Evolutionary conservation across 169 alveolate genomes (phyloP), one percentile per base, ranked within the genome.

Genomic region (Babesia ovis): DNA sequence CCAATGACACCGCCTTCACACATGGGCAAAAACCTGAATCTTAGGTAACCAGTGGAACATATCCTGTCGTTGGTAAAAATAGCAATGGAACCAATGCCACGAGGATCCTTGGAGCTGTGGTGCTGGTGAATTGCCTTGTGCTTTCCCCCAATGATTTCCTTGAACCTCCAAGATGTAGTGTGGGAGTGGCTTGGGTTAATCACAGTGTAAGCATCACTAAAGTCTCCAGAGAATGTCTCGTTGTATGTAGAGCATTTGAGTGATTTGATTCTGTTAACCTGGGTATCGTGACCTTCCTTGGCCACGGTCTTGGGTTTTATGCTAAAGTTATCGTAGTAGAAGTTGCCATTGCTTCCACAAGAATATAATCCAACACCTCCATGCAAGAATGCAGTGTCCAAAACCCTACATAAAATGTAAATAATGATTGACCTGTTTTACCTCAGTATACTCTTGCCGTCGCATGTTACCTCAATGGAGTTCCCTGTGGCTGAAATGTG

Each of bases 361-460:
- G 95, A 85, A 68, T 91, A 93, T 55, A 93, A 85, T 6, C 95
- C 96, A 39, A 93, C 90, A 18, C 92, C 80, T 20, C 97, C 97
- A 53, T 92, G 85, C 64, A 90, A 56, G 51, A 92, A 89, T 12
- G 93, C 75, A 69, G 92, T 93, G 83, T 93, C 97, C 62, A 92
- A 68, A 23, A 90, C 92, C 41, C 94, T 90, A 75, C 45, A 23
- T 5, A 51, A 66, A 20, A 41, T 39, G 46, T 39, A 9, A 39
- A 9, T 50, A 29, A 50, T 43, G 35, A 32, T 45, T 51, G 57
- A 23, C 67, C 46, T 31, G 64, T 20, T 16, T 11, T 72, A 74
- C 64, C 70, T 69, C 58, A 66, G 46, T 43, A 67, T 68, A 20
- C n/a, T 53, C 35, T 73, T 75, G 14, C 75, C 87, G 25, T 85